Percentiles rank a stretch among this genome's conserved stretches.
Conservation (phyloP, 768 basidiomycete genomes). For the Suillus lakei region DNA sequence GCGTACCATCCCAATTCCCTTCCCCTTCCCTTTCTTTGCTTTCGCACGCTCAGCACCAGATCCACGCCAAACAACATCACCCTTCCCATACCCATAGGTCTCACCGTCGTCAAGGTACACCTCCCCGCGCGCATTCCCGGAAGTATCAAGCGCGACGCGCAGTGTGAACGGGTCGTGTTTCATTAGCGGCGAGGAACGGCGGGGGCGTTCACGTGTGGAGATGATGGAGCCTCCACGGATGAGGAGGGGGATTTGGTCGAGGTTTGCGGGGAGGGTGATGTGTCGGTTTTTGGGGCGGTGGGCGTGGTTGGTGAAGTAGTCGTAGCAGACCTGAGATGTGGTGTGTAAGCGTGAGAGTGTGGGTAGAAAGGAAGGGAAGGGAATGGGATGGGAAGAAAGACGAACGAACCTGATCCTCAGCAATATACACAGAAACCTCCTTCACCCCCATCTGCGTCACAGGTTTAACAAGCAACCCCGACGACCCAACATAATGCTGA, state of each 20-base stretch:
- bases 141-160: constrained; percentile 76
- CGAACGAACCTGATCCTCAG: constrained; percentile 74
- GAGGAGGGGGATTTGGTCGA: constrained; percentile 83
- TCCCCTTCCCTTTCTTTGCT: constrained; percentile 3
- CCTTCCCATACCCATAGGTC: constrained; percentile 70
- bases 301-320: too few species aligned
- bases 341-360: background rate
- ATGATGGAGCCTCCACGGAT: constrained; percentile 91
- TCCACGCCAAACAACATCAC: constrained; percentile 83
- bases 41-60: constrained; percentile 60
- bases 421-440: constrained; percentile 78
- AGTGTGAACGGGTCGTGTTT: constrained; percentile 93
- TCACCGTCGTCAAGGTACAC: constrained; percentile 96
- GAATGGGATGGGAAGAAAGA: background rate
- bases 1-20: constrained; percentile 48
- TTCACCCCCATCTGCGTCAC: constrained; percentile 76
- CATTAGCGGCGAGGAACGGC: constrained; percentile 87
- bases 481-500: constrained; percentile 89
- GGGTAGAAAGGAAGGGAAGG: background rate
- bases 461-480: constrained; percentile 91
- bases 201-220: constrained; percentile 83
- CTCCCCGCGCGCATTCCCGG: constrained; percentile 70
- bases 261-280: constrained; percentile 76
- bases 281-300: too few species aligned
- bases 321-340: constrained; percentile 85